Percentiles rank a stretch among this genome's conserved stretches.
Evolutionary conservation across 345 rosid species (phyloP).

Genomic region (Gossypium arboreum): DNA sequence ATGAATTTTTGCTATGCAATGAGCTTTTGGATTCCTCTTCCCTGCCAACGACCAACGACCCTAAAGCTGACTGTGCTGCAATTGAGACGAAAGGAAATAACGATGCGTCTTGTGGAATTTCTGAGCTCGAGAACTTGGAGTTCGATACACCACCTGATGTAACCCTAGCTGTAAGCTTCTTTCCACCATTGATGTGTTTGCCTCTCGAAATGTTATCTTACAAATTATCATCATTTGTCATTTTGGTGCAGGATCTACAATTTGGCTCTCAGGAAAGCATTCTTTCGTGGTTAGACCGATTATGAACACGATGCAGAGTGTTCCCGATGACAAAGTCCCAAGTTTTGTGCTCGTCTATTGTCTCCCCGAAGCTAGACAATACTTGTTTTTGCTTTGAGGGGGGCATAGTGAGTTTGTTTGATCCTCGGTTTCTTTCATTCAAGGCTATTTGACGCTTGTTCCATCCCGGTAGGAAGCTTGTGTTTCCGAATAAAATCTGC

Average conservation of each 20-base stretch:
- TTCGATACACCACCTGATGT: constrained; percentile 76
- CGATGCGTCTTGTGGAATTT: constrained; percentile 33
- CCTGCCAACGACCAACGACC: constrained; percentile 19
- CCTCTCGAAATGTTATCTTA: not conserved
- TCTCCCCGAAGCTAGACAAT: constrained; percentile 1
- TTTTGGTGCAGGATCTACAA: constrained; percentile 44
- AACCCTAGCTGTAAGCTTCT: constrained; percentile 48
- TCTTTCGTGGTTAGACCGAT: constrained; percentile 57
- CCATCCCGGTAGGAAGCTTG: not conserved
- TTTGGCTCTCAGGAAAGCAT: constrained; percentile 75
- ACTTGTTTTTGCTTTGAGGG: not conserved
- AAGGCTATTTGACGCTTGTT: not conserved
- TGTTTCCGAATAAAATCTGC: not conserved
- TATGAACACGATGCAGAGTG: constrained; percentile 30
- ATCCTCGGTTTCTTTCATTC: not conserved
- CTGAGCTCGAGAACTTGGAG: constrained; percentile 68
- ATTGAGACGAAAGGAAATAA: constrained; percentile 24
- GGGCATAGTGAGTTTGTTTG: not conserved
- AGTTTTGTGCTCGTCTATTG: constrained; percentile 12
- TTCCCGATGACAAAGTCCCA: constrained; percentile 2
- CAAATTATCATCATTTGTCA: not conserved
- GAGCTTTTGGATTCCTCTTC: constrained; percentile 44
- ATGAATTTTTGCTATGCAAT: constrained; percentile 47
- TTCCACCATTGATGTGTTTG: not conserved
- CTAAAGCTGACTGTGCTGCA: constrained; percentile 13